Base-by-base conservation (phyloP, 108 stramenopile species). In the Aurantiochytrium sp. region DNA sequence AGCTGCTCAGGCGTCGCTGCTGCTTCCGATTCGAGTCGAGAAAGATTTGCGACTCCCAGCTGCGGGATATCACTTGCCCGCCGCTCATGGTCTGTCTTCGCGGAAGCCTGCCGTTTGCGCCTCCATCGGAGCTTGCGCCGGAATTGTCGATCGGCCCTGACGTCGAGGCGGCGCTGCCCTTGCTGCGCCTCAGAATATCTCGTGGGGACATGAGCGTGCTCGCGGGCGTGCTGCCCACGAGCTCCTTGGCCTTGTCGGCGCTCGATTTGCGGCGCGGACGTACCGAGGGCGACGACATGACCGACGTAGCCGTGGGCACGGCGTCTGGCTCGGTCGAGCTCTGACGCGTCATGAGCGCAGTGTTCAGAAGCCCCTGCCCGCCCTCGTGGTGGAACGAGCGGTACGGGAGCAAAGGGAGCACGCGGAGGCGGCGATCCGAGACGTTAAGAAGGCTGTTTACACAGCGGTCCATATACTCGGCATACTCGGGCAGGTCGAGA, bases 331-430 rank as follows among this genome's bases (percentile, higher is more conserved):
- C 73, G 8, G 30, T 30, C 0, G 73, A 81, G 24, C 45, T 81
- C 24, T 81, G 73, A 6, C 73, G 21, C 2, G 6, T 41, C 73
- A 81, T 48, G 45, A 48, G 73, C 6, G 73, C n/a, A 48, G 21
- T 48, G 3, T 12, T 81, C 34, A 65, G 59, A 17, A 27, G 45
- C 32, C 42, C 45, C 73, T 48, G 42, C 19, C 39, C 73, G 30
- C 73, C 45, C 12, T 48, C 73, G 24, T 48, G 73, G 45, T 41
- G 73, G 73, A 81, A 81, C 15, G 73, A 81, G 27, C 73, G 73
- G 24, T 81, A 81, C 8, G 73, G 73, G 12, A 81, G 73, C 73
- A 81, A 27, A 22, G 73, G 73, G 21, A 81, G 30, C 45, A 42
- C 19, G 2, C 45, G 39, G 17, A 81, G 42, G 15, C 73, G 2